These are phyloP conservation scores for Naganishia friedmannii DNA, from an alignment of 768 basidiomycete species.

Conservation along the genomic window DNA sequence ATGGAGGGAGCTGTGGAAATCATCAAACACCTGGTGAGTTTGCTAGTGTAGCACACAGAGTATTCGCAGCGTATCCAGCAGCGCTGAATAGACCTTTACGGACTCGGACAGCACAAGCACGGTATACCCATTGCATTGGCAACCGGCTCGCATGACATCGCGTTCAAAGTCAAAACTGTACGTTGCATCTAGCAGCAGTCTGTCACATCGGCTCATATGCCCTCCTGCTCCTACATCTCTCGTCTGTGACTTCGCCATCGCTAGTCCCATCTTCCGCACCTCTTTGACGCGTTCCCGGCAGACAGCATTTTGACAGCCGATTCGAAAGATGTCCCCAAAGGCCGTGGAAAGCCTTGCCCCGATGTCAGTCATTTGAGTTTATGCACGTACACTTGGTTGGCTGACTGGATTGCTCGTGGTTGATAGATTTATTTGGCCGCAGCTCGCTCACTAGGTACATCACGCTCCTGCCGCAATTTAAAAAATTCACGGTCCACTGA, in stretches of 20 bases:
- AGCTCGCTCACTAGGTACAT: constrained; percentile 44
- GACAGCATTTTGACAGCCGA: constrained; percentile 47
- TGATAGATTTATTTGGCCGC: constrained; percentile 47
- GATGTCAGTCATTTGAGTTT: constrained; percentile 31
- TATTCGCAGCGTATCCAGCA: neutral
- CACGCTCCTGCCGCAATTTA: neutral
- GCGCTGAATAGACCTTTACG: neutral
- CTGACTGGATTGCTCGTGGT: neutral
- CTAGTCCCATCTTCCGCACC: constrained; percentile 47
- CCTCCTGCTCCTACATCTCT: neutral
- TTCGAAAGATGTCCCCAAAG: constrained; percentile 44
- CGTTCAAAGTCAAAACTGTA: constrained; percentile 45
- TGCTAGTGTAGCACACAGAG: neutral
- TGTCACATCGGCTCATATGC: no score
- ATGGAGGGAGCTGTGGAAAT: constrained; percentile 46
- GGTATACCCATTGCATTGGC: constrained; percentile 49
- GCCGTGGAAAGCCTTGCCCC: constrained; percentile 49
- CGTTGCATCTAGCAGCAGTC: constrained; percentile 12
- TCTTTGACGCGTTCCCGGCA: constrained; percentile 46
- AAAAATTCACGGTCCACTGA: neutral
- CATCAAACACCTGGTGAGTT: constrained; percentile 45
- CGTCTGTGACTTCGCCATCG: neutral
- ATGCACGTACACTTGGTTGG: neutral
- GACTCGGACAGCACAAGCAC: constrained; percentile 39
- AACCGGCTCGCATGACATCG: constrained; percentile 42